These are phyloP conservation scores for Quercus alba DNA, from an alignment of 306 rosid species.

Conservation along the genomic window DNA sequence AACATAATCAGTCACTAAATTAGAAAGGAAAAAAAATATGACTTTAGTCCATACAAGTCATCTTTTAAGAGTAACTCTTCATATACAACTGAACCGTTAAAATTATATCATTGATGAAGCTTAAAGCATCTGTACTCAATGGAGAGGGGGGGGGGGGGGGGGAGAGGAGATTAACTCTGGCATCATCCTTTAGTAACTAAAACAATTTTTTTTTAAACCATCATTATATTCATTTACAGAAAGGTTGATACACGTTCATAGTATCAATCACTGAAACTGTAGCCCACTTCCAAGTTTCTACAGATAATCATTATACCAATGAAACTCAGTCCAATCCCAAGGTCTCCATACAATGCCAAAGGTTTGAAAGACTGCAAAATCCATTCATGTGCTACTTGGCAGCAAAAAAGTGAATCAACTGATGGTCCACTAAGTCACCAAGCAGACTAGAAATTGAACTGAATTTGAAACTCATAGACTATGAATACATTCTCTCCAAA, in stretches of 20 bases:
- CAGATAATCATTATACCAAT: neutral
- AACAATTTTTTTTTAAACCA: neutral
- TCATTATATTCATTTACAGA: neutral
- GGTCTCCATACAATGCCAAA: neutral
- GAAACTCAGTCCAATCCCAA: neutral
- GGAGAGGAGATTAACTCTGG: neutral
- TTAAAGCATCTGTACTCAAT: neutral
- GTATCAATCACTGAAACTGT: neutral
- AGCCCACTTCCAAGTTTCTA: neutral
- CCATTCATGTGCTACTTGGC: neutral
- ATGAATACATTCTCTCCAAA: too few relatives aligned
- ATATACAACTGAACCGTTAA: neutral
- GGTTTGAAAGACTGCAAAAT: neutral
- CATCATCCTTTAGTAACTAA: neutral
- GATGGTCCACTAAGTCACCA: too few relatives aligned
- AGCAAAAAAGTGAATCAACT: too few relatives aligned
- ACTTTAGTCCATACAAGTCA: neutral
- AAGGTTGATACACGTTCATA: neutral
- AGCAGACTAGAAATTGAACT: too few relatives aligned
- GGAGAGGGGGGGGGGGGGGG: too few relatives aligned
- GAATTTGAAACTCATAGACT: too few relatives aligned
- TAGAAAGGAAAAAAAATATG: neutral
- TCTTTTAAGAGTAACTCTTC: neutral
- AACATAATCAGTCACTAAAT: conserved; percentile 8
- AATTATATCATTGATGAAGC: neutral